Conservation (phyloP, 176 grass and related monocot species). For the Hordeum vulgare region DNA sequence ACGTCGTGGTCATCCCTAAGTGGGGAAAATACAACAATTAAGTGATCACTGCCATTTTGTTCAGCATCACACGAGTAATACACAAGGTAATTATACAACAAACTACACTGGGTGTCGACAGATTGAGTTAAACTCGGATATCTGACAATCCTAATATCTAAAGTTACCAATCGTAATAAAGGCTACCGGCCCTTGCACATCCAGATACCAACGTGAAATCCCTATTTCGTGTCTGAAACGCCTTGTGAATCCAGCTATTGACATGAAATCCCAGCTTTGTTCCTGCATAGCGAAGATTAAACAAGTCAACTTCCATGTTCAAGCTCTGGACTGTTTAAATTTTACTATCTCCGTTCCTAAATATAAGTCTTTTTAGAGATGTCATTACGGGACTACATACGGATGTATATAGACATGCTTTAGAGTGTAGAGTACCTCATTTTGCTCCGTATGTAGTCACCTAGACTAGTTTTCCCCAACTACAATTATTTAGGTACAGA, state of each 20-base stretch:
- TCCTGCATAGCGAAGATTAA: conserved; percentile 21
- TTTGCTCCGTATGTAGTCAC: too few species aligned
- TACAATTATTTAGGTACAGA: too few species aligned
- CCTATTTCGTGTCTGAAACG: conserved; percentile 27
- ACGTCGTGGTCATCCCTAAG: background rate
- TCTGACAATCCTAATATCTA: conserved; percentile 23
- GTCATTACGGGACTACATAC: too few species aligned
- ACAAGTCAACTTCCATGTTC: conserved; percentile 10
- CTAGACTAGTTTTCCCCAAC: too few species aligned
- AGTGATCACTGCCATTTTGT: background rate
- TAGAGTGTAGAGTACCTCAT: too few species aligned
- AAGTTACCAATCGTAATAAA: conserved; percentile 4
- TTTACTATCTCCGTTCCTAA: too few species aligned
- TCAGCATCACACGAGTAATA: background rate
- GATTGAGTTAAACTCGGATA: background rate
- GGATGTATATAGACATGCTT: too few species aligned
- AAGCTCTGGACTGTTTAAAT: background rate
- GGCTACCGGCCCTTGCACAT: conserved; percentile 5
- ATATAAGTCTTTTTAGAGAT: too few species aligned
- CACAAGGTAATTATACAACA: conserved; percentile 14
- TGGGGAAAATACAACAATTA: conserved; percentile 14
- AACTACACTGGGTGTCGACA: conserved; percentile 5
- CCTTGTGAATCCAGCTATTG: conserved; percentile 8
- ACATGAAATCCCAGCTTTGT: background rate
- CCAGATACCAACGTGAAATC: background rate